Evolutionary conservation across 129 eudicot genomes (phyloP), one percentile per base, ranked within the genome.

Genomic region (Artemisia argyi): DNA sequence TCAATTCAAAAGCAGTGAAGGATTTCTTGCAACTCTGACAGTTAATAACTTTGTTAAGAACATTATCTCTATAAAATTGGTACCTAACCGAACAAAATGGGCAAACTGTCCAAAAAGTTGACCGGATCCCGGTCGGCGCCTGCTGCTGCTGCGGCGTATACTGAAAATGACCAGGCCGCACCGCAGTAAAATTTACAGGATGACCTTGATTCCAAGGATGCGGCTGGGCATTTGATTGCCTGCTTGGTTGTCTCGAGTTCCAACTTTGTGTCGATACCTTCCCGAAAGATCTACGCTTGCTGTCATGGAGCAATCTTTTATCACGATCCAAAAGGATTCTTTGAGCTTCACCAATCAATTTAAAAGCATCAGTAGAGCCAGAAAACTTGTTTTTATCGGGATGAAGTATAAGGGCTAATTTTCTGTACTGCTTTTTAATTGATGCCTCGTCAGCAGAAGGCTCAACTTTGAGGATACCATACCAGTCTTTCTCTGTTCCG

Each of bases 311-410:
- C 56, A 17, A 24, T 61, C 90, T 73, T 65, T 75, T 85, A 8
- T 78, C 84, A 13, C 72, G 70, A 61, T 85, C 90, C 70, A 83
- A 69, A 68, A 88, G 88, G 55, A 88, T 86, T 47, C 87, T 77
- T 39, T 85, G 95, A 73, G 95, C 95, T 80, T 88, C 90, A 26
- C 84, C 88, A 50, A 88, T 80, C 18, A 85, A 69, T 61, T 82
- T 85, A 78, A 88, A 88, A 39, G 95, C 95, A 62, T 85, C 95
- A 14, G 85, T 66, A 18, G 95, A 85, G 66, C 90, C 95, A 16
- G 84, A 17, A 66, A 88, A 82, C 48, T 83, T 82, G 84, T 88
- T 88, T 80, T 88, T 88, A 80, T 88, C 95, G n/a, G 95, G 95
- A 80, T 88, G 95, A 47, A 88, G 88, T 18, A 75, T 18, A 39